Percentiles rank a stretch among this genome's conserved stretches.
phyloP scores from a whole-genome alignment of 1,139 yeast species.

The Yarrowia galli region DNA sequence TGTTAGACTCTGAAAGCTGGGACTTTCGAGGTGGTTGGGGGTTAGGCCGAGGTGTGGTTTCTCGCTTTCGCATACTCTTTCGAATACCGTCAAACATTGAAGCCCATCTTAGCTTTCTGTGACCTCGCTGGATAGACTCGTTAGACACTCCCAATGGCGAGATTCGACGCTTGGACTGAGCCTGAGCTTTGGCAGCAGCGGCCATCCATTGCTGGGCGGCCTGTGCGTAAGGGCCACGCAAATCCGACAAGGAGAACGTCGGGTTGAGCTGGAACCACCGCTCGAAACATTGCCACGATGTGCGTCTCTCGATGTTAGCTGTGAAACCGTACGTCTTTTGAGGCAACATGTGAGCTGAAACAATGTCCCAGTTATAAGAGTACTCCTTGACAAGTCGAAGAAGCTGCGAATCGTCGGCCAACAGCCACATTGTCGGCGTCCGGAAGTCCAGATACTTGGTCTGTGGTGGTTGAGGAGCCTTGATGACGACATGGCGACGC shows the following conservation, averaged over 20 bases:
- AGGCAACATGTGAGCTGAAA: conserved; percentile 78
- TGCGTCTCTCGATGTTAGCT: conserved; percentile 90
- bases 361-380: conserved; percentile 91
- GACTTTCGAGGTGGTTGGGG: conserved; percentile 48
- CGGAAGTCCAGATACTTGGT: conserved; percentile 77
- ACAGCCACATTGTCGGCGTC: conserved; percentile 94
- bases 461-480: conserved; percentile 88
- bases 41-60: conserved; percentile 66
- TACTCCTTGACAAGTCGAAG: conserved; percentile 85
- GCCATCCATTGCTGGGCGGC: conserved; percentile 92
- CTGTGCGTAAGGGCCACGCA: conserved; percentile 85
- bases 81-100: conserved; percentile 96
- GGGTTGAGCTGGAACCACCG: conserved; percentile 93
- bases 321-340: conserved; percentile 71
- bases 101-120: conserved; percentile 89
- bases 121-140: conserved; percentile 93
- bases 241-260: conserved; percentile 79
- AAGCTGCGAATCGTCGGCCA: conserved; percentile 85
- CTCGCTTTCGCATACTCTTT: conserved; percentile 87
- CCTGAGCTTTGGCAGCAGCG: conserved; percentile 86
- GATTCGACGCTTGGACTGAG: conserved; percentile 83
- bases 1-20: conserved; percentile 47
- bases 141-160: conserved; percentile 91
- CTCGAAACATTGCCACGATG: conserved; percentile 99
- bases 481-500: conserved; percentile 43